Evolutionary conservation across 768 basidiomycete species (phyloP).

Genomic region (Boletellus sp.): DNA sequence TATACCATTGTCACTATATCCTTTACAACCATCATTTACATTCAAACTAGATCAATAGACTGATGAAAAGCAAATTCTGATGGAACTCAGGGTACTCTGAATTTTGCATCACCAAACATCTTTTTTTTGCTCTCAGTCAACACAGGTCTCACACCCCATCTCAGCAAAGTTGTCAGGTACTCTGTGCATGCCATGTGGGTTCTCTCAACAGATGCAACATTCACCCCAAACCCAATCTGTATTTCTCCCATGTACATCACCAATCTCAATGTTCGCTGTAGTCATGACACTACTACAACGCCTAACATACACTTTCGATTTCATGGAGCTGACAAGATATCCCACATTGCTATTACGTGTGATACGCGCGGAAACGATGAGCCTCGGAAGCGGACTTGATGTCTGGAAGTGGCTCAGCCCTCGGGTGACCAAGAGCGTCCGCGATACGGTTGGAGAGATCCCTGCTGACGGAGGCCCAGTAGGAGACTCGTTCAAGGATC

Average conservation of each 20-base stretch:
- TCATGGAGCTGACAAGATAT: background rate
- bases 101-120: too few relatives aligned
- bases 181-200: too few relatives aligned
- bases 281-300: too few relatives aligned
- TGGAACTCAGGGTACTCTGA: too few relatives aligned
- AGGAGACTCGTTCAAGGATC: conserved; percentile 48
- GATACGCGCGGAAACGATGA: conserved; percentile 42
- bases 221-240: background rate
- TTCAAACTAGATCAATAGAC: too few relatives aligned
- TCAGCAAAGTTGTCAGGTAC: too few relatives aligned
- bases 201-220: background rate
- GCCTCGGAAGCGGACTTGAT: conserved; percentile 58
- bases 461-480: conserved; percentile 79
- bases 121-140: too few relatives aligned
- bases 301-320: conserved; percentile 4
- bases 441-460: conserved; percentile 73
- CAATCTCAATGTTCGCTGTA: background rate
- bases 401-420: conserved; percentile 53
- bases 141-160: too few relatives aligned
- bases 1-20: too few relatives aligned
- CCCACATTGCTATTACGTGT: conserved; percentile 1
- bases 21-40: too few relatives aligned
- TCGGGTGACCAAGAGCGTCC: conserved; percentile 59
- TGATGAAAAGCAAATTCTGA: too few relatives aligned
- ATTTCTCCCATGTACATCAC: too few relatives aligned